Evolutionary conservation across 2,329 filamentous ascomycete genomes (phyloP).

Genomic region (Fusarium sp.): DNA sequence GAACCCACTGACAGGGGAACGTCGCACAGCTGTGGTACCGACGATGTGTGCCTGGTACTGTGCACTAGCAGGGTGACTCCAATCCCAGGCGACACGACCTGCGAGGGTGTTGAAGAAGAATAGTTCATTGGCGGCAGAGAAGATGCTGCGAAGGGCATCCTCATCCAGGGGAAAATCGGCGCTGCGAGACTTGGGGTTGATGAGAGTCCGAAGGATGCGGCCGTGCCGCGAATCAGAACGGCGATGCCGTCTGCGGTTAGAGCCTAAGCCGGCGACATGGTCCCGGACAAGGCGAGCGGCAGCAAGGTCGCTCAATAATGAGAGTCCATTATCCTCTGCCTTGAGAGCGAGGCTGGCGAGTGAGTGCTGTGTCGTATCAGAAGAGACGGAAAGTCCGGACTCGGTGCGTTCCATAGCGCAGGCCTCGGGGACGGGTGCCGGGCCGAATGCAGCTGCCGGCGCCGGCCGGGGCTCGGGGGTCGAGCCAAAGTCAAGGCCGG

Average conservation of each 20-base stretch:
- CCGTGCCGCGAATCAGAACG: slow-evolving; percentile 64
- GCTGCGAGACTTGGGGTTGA: slow-evolving; percentile 60
- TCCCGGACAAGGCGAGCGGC: slow-evolving; percentile 63
- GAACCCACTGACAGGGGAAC: slow-evolving; percentile 61
- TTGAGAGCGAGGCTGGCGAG: slow-evolving; percentile 38
- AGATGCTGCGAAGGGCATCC: slow-evolving; percentile 67
- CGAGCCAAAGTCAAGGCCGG: slow-evolving; percentile 29
- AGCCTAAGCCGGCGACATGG: slow-evolving; percentile 55
- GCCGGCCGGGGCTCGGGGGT: slow-evolving; percentile 32
- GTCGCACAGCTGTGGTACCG: slow-evolving; percentile 71
- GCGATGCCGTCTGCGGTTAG: slow-evolving; percentile 52
- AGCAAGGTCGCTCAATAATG: slow-evolving; percentile 57
- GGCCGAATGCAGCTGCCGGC: slow-evolving; percentile 21
- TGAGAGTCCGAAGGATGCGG: slow-evolving; percentile 68
- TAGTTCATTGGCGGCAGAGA: slow-evolving; percentile 70
- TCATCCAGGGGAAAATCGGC: slow-evolving; percentile 68
- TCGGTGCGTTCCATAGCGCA: slow-evolving; percentile 61
- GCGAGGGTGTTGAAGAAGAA: slow-evolving; percentile 70
- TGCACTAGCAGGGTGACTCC: slow-evolving; percentile 63
- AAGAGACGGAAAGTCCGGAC: slow-evolving; percentile 62
- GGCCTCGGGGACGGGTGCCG: slow-evolving; percentile 25
- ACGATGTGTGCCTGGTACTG: slow-evolving; percentile 68
- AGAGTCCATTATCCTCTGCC: slow-evolving; percentile 46
- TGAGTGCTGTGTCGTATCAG: slow-evolving; percentile 52
- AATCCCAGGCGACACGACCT: slow-evolving; percentile 72